Evolutionary conservation across 2,329 filamentous ascomycete species (phyloP), one percentile per base, ranked within the genome.

Genomic region (Talaromyces rugulosus): DNA sequence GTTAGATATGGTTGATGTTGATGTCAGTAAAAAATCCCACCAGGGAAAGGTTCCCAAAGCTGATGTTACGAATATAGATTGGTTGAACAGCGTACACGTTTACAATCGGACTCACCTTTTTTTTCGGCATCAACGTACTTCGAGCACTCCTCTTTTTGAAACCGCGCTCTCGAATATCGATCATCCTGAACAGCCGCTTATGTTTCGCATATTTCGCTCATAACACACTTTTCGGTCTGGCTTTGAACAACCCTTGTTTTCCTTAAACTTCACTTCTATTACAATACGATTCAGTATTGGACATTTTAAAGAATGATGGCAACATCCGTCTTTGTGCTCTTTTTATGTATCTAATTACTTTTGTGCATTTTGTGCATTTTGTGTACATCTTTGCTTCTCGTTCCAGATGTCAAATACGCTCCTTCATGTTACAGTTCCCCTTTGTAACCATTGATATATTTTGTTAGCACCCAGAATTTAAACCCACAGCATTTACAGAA

Each of bases 191-290:
- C 50, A 4, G 27, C 30, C 23, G 30, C 28, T 53, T n/a, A 53
- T 18, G 28, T 53, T 47, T 53, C 27, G 16, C 31, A 23, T 53
- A 50, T 33, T 56, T 51, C 23, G 40, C 40, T 8, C n/a, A 36
- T 36, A 36, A 36, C 33, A 8, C 8, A 8, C 12, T 12, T 36
- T 36, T 36, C 12, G 23, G 23, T 44, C 60, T 36, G 42, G 55
- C 42, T 40, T 36, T 51, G 36, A 42, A 33, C 60, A 51, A 59
- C 31, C 18, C 16, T 31, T 8, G 11, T 57, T 47, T 27, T 55
- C 33, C 33, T 40, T 56, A 30, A 8, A 52, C 58, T 60, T n/a
- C 58, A 31, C 47, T 50, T 50, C 34, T 54, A 23, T 58, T 42
- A 55, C 44, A 23, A 47, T 47, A 47, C 44, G 36, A 47, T 23